Evolutionary conservation across 805 yeast species (phyloP).

Genomic region (Hanseniaspora clermontiae): DNA sequence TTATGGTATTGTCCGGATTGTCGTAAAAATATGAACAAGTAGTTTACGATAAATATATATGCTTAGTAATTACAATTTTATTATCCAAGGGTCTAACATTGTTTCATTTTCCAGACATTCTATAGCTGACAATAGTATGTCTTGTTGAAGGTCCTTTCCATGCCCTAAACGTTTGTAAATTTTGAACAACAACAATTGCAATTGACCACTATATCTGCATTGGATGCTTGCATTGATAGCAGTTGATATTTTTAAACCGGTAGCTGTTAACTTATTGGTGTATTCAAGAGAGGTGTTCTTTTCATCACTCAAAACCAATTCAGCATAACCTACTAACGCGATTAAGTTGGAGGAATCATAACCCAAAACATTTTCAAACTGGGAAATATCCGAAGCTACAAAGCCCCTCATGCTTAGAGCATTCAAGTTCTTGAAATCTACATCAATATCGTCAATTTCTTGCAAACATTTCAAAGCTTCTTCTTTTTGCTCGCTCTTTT

Average conservation of each 20-base stretch:
- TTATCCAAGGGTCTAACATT: slow-evolving; percentile 11
- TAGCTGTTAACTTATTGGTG: slow-evolving; percentile 17
- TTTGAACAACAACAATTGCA: slow-evolving; percentile 56
- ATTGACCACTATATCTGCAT: slow-evolving; percentile 41
- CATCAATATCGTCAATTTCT: slow-evolving; percentile 52
- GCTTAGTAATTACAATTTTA: slow-evolving; percentile 1
- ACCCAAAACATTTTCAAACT: slow-evolving; percentile 53
- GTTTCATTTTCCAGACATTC: slow-evolving; percentile 8
- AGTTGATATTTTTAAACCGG: slow-evolving; percentile 30
- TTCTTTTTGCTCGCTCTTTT: slow-evolving; percentile 36
- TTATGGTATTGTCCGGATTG: slow-evolving; percentile 94
- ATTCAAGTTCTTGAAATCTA: slow-evolving; percentile 28
- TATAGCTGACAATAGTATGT: slow-evolving; percentile 1
- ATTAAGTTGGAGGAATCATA: slow-evolving; percentile 35
- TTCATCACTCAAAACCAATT: slow-evolving; percentile 29
- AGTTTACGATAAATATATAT: background rate
- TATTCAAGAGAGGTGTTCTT: background rate
- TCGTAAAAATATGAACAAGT: slow-evolving; percentile 24
- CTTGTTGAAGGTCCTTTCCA: slow-evolving; percentile 6
- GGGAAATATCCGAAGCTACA: slow-evolving; percentile 38
- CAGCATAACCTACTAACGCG: slow-evolving; percentile 44
- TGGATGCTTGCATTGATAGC: slow-evolving; percentile 28
- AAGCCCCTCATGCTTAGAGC: slow-evolving; percentile 22
- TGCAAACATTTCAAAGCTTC: slow-evolving; percentile 62
- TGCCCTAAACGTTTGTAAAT: slow-evolving; percentile 37